Evolutionary conservation across 2,329 filamentous ascomycete species (phyloP), one percentile per base, ranked within the genome.

Genomic region (Beauveria pseudobassiana): DNA sequence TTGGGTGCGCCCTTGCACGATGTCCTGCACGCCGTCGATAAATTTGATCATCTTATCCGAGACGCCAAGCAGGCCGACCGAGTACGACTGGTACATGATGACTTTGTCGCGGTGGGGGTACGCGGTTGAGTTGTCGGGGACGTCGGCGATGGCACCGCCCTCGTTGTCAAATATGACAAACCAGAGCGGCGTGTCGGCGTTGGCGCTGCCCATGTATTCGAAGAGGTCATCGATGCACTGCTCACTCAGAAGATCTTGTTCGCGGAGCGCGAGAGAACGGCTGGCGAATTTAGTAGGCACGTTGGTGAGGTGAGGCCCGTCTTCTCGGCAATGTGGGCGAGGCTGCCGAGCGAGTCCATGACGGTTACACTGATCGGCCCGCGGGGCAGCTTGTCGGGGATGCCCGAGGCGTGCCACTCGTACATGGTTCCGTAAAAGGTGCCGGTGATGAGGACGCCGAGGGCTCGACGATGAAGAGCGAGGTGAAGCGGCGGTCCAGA

Each of bases 21-120:
- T 74, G 14, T 72, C 64, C 67, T 85, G 80, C 51, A 88, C 74
- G 6, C 78, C 79, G 18, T 75, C 72, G 45, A 87, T 69, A 59
- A 87, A 87, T 1, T 72, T 66, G 60, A 74, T 77, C 2, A 80
- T 83, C 14, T 72, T 74, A n/a, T 74, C 64, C 1, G 74, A 76
- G 16, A 86, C 68, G 1, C 72, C 72, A 0, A 77, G 73, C 0
- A 83, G 66, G 20, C 80, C 82, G 50, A 87, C 68, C 9, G 77
- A 82, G 67, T 87, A 88, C 0, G 80, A 82, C 68, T 88, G 83
- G 68, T 85, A 80, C 74, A 85, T 87, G 72, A 87, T 81, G 46
- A 87, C 66, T 64, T 83, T 83, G 74, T 88, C 82, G 52, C 87
- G 81, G 67, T 88, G 86, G 1, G 81, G 79, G 67, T 86, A 88